Evolutionary conservation across 1,139 yeast genomes (phyloP), one percentile per base, ranked within the genome.

Genomic region (Wickerhamomyces sp.): DNA sequence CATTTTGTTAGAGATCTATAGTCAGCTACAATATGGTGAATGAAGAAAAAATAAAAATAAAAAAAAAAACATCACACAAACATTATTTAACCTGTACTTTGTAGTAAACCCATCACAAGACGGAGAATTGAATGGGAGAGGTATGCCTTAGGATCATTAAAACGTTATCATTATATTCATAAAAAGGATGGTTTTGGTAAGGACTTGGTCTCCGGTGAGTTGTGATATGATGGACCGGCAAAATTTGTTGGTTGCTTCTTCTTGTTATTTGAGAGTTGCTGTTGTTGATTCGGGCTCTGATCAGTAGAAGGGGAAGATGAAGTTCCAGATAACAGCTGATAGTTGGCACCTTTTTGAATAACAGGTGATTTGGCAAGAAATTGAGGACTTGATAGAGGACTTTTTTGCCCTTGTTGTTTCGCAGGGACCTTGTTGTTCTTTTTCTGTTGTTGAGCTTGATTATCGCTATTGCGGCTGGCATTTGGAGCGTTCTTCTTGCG

Each of bases 1-100:
- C 96, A 88, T 54, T 86, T 71, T 45, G 54, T 80, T 32, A 73
- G 94, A 22, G 25, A 28, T 19, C 15, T 28, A 7, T 28, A n/a
- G 14, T 20, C 15, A 26, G 11, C 9, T 10, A 19, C 22, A 28
- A 28, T 16, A 14, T 13, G 24, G 6, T 18, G 14, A 20, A n/a
- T n/a, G n/a, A n/a, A n/a, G n/a, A n/a, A n/a, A n/a, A n/a, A n/a
- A n/a, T n/a, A n/a, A n/a, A n/a, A n/a, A n/a, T n/a, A n/a, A n/a
- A n/a, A n/a, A n/a, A n/a, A n/a, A n/a, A n/a, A n/a, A n/a, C n/a
- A n/a, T n/a, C n/a, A n/a, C n/a, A n/a, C n/a, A n/a, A n/a, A n/a
- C n/a, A n/a, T n/a, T n/a, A n/a, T n/a, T n/a, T n/a, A n/a, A n/a
- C n/a, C n/a, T n/a, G n/a, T n/a, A n/a, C n/a, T n/a, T n/a, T n/a